Evolutionary conservation across 2,329 filamentous ascomycete species (phyloP), one percentile per base, ranked within the genome.

Genomic region (Talaromyces sp.): DNA sequence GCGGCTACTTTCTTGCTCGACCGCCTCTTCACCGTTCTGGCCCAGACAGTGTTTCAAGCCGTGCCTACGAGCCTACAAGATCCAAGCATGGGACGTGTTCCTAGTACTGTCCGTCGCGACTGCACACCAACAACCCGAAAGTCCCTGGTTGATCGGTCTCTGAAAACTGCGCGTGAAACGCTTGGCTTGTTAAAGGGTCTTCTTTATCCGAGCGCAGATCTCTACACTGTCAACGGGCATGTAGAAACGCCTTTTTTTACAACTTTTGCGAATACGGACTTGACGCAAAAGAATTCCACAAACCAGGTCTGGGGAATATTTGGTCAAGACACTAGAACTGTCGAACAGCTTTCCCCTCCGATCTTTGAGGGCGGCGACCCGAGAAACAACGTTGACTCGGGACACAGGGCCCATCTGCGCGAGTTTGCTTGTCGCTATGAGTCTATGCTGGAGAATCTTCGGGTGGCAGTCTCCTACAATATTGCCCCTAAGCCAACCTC

Each of bases 1-100:
- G 56, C 72, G 10, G 67, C 70, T 4, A 68, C 72, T 30, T 73
- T 71, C 1, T 68, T 68, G 2, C 64, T 75, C n/a, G 72, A 74
- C 34, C 56, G 69, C 8, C 67, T 66, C 3, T 64, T 75, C 18
- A 70, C 74, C 28, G 51, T 74, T 4, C 70, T 75, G 42, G 69
- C 72, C 23, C 70, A 69, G 61, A 72, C 71, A 66, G 65, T 72
- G n/a, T 36, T 59, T n/a, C 56, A 52, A 31, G 16, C 50, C 27
- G 27, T 53, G 50, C 50, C 50, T 30, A 3, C 18, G 5, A 51
- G 8, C 23, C 8, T 51, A 12, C 47, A 23, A 51, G 47, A 51
- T 2, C 3, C 50, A 30, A 31, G 50, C 28, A 31, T 31, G 27
- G 23, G 50, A 9, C 14, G 27, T 31, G 50, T 16, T n/a, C 14